phyloP scores from a whole-genome alignment of 2,329 filamentous ascomycete species.

The Stachybotrys echinatus region DNA sequence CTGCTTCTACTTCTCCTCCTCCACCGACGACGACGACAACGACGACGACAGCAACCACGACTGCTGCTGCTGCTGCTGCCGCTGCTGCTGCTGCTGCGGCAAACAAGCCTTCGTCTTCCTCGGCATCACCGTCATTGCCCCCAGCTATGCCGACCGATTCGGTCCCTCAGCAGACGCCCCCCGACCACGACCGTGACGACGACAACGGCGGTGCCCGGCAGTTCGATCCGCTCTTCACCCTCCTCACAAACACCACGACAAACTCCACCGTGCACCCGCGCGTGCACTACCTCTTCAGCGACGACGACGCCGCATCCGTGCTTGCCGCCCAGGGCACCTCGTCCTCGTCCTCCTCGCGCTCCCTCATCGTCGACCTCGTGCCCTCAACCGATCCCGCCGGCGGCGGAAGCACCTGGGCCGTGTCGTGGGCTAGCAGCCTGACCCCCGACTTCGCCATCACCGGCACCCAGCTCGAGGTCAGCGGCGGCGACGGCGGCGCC shows the following conservation, averaged over 20 bases:
- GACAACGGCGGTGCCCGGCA: slow-evolving; percentile 21
- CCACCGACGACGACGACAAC: slow-evolving; percentile 1
- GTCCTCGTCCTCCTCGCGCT: slow-evolving; percentile 31
- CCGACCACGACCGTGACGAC: slow-evolving; percentile 6
- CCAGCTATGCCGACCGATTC: slow-evolving; percentile 1
- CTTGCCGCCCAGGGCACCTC: slow-evolving; percentile 52
- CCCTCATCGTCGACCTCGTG: slow-evolving; percentile 50
- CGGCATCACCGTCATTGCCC: not conserved
- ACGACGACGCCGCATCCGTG: slow-evolving; percentile 79
- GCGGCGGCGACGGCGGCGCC: slow-evolving; percentile 20
- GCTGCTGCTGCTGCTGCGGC: not conserved
- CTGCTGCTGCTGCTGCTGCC: slow-evolving; percentile 4
- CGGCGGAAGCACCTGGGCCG: slow-evolving; percentile 39
- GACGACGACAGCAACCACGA: slow-evolving; percentile 8
- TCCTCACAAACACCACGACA: slow-evolving; percentile 71
- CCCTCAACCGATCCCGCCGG: slow-evolving; percentile 28
- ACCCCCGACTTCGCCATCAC: slow-evolving; percentile 66
- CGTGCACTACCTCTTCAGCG: slow-evolving; percentile 87
- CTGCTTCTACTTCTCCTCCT: slow-evolving; percentile 6
- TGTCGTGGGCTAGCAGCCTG: slow-evolving; percentile 68
- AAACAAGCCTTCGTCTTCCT: not conserved
- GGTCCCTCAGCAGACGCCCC: slow-evolving; percentile 9
- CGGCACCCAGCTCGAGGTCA: slow-evolving; percentile 34
- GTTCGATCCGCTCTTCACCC: slow-evolving; percentile 79
- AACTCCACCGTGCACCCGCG: slow-evolving; percentile 75